Percentiles rank a stretch among this genome's conserved stretches.
Evolutionary conservation across 2,329 filamentous ascomycete genomes (phyloP).

Genomic region (Cercospora sp.): DNA sequence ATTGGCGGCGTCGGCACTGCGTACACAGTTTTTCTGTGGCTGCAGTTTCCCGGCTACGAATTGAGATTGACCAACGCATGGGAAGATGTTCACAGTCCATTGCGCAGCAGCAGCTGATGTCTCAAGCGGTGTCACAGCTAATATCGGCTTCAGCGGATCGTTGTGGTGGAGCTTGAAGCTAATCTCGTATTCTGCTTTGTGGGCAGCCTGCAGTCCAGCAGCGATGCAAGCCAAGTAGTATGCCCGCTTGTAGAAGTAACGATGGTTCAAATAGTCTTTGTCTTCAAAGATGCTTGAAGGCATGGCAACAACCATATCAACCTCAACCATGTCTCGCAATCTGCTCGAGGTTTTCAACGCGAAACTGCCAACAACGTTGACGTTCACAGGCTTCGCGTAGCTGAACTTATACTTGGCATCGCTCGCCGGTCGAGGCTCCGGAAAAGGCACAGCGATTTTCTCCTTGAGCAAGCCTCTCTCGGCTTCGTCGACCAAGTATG

Average conservation of each 20-base stretch:
- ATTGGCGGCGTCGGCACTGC: slow-evolving; percentile 49
- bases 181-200: slow-evolving; percentile 59
- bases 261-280: slow-evolving; percentile 89
- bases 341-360: slow-evolving; percentile 72
- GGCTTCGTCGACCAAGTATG: slow-evolving; percentile 63
- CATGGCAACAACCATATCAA: slow-evolving; percentile 89
- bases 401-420: slow-evolving; percentile 80
- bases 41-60: slow-evolving; percentile 73
- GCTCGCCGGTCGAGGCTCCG: slow-evolving; percentile 72
- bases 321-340: slow-evolving; percentile 50
- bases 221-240: slow-evolving; percentile 87
- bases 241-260: slow-evolving; percentile 92
- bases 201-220: slow-evolving; percentile 62
- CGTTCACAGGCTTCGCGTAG: slow-evolving; percentile 71
- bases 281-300: slow-evolving; percentile 77
- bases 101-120: slow-evolving; percentile 39
- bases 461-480: slow-evolving; percentile 66
- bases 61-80: slow-evolving; percentile 65
- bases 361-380: slow-evolving; percentile 90
- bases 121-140: slow-evolving; percentile 47
- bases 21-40: slow-evolving; percentile 68
- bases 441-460: slow-evolving; percentile 76
- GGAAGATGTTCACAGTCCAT: slow-evolving; percentile 72
- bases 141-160: slow-evolving; percentile 64
- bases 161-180: slow-evolving; percentile 35